A percentile compares a stretch with the other conserved stretches of the same genome.
phyloP scores from a whole-genome alignment of 2,329 filamentous ascomycete species.

The Aspergillus nomiae region DNA sequence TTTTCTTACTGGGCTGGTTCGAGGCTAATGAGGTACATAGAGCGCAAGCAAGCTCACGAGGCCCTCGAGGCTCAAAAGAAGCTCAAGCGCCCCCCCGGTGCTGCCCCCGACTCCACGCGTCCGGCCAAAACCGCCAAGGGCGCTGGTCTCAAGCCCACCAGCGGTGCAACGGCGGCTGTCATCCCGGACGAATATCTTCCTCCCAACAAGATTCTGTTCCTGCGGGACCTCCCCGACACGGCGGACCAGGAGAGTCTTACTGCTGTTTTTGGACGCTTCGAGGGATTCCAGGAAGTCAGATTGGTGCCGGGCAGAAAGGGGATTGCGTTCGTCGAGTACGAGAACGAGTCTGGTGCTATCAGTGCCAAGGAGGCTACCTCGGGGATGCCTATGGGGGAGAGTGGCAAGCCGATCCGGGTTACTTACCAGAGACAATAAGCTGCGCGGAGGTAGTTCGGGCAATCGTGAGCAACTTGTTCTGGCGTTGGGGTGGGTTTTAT shows the following conservation, averaged over 20 bases:
- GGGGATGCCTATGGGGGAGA: constrained; percentile 76
- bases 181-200: constrained; percentile 98
- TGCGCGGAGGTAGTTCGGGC: constrained; percentile 17
- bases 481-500: constrained; percentile 32
- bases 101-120: constrained; percentile 52
- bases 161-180: constrained; percentile 66
- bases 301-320: constrained; percentile 82
- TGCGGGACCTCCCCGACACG: constrained; percentile 88
- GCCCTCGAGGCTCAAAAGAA: constrained; percentile 76
- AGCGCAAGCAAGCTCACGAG: constrained; percentile 79
- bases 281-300: constrained; percentile 91
- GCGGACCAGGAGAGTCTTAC: constrained; percentile 79
- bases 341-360: constrained; percentile 84
- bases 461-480: constrained; percentile 21
- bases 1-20: neutral
- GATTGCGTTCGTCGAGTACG: constrained; percentile 96
- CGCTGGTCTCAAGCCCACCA: constrained; percentile 75
- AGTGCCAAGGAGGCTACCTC: constrained; percentile 91
- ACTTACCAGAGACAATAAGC: constrained; percentile 88
- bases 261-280: constrained; percentile 81
- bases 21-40: constrained; percentile 38
- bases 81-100: constrained; percentile 64
- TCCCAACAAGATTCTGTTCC: constrained; percentile 94
- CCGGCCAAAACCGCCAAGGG: constrained; percentile 71
- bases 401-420: constrained; percentile 81